These are phyloP conservation scores for Trametes cinnabarina DNA, from an alignment of 768 basidiomycete species.

Conservation along the genomic window DNA sequence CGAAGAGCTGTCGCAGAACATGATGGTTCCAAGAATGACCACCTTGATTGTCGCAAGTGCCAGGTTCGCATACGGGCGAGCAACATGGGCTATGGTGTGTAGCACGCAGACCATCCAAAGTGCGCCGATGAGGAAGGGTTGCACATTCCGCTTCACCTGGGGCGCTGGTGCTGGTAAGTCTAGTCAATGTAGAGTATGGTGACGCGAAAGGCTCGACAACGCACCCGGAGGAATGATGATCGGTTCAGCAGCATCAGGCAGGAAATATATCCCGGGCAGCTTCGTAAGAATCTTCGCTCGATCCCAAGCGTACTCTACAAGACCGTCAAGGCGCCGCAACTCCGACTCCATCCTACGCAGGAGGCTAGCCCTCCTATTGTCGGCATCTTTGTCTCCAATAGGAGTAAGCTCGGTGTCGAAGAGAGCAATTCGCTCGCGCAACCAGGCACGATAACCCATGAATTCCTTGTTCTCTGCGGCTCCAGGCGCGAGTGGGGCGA, in stretches of 20 bases:
- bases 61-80: background rate
- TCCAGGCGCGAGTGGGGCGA: background rate
- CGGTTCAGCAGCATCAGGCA: background rate
- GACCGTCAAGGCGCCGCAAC: background rate
- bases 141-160: background rate
- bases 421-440: background rate
- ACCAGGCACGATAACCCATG: background rate
- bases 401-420: no score
- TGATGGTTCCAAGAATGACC: background rate
- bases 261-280: background rate
- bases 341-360: background rate
- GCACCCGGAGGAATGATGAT: background rate
- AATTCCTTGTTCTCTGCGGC: background rate
- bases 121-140: background rate
- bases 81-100: background rate
- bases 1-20: background rate
- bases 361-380: background rate
- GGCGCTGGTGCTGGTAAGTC: background rate
- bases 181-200: background rate
- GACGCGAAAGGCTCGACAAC: background rate
- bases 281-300: background rate
- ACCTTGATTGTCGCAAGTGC: background rate
- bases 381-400: background rate
- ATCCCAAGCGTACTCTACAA: background rate
- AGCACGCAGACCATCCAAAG: background rate